These are phyloP conservation scores for Murraya paniculata DNA, from an alignment of 345 rosid species.

Conservation along the genomic window DNA sequence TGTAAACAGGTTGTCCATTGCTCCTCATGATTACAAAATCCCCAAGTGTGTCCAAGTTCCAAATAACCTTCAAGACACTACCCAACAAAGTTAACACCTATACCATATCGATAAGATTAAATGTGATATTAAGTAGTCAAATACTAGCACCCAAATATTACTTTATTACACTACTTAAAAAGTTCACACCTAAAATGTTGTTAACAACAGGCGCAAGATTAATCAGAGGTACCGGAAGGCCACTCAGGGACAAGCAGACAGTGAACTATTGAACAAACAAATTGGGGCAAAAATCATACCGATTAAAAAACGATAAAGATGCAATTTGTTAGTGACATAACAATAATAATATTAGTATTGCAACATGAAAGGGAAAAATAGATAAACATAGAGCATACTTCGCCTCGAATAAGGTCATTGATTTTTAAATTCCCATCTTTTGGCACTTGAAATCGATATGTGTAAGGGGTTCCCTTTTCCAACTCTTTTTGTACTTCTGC, in stretches of 20 bases:
- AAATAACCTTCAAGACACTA: conserved; percentile 84
- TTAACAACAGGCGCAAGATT: not conserved
- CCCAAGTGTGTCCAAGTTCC: conserved; percentile 93
- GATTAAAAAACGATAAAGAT: conserved; percentile 1
- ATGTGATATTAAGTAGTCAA: not conserved
- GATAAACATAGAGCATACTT: conserved; percentile 44
- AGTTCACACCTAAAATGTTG: too few relatives aligned
- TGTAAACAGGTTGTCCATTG: conserved; percentile 95
- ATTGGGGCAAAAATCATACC: not conserved
- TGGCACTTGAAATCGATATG: conserved; percentile 82
- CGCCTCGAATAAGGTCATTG: conserved; percentile 84
- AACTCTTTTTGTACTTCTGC: conserved; percentile 72
- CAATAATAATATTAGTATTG: not conserved
- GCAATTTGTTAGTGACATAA: not conserved
- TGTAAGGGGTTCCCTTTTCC: conserved; percentile 73
- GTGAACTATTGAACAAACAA: not conserved
- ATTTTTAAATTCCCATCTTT: conserved; percentile 75
- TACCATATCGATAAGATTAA: not conserved
- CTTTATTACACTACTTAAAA: not conserved
- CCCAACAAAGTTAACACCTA: conserved; percentile 44
- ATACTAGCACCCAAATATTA: not conserved
- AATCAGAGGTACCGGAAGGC: not conserved
- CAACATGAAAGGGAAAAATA: not conserved
- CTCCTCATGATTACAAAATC: conserved; percentile 96
- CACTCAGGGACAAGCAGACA: not conserved